Base-by-base conservation (phyloP, 768 basidiomycete species). In the Psilocybe cubensis region DNA sequence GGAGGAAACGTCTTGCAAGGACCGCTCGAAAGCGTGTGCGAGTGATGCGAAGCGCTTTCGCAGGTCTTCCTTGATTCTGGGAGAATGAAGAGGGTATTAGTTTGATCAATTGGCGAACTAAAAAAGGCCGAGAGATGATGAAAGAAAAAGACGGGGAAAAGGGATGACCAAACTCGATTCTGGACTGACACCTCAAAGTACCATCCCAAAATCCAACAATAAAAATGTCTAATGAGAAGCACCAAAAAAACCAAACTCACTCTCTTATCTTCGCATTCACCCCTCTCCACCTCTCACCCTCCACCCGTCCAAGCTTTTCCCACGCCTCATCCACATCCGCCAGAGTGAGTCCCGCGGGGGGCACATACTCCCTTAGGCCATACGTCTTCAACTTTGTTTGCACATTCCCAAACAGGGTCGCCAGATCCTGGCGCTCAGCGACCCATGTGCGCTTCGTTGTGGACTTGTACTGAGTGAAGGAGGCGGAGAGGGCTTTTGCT, bases 361-460 rank as follows among this genome's bases (percentile, higher is more conserved):
- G 95, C 21, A 88, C 79, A 71, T 96, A 98, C 65, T 92, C 86
- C 57, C 86, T 79, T 63, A 99, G 69, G 9, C 88, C 86, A 75
- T 98, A 98, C 21, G 96, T 98, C 71, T 82, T 84, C 54, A 98
- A 76, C 72, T 98, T 98, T 0, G 94, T 96, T 71, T 95, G 92
- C 25, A 99, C 88, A 66, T 97, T 96, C 3, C 91, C 88, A 61
- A 98, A 92, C 12, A 98, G 81, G 1, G 91, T 92, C 8, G 87
- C 84, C 9, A 97, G 76, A 57, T 96, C 95, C 68, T 94, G 91
- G 67, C 89, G 85, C 72, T 98, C 96, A 7, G 85, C 87, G 9
- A 94, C 92, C 93, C 94, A 97, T 1, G 77, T 77, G 2, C 94
- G 84, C 67, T 97, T 97, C 38, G 80, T 88, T 1, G 89, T 89